Percentiles rank a stretch among this genome's conserved stretches.
Evolutionary conservation across 805 yeast genomes (phyloP).

Genomic region (Metschnikowia vanudenii): DNA sequence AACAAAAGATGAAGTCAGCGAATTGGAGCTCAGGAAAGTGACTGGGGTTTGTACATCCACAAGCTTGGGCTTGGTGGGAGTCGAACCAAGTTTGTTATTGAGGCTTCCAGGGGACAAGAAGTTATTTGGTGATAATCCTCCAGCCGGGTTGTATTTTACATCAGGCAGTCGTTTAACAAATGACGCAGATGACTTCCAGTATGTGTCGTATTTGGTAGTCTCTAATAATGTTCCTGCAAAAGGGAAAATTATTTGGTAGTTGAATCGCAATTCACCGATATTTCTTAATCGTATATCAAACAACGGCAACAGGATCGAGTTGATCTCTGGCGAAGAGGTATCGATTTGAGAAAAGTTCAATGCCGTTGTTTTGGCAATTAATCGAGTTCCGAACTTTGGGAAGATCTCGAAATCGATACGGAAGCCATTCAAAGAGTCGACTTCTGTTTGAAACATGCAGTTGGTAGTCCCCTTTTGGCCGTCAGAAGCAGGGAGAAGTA

Average conservation of each 20-base stretch:
- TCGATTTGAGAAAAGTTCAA: constrained; percentile 49
- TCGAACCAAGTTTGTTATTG: constrained; percentile 13
- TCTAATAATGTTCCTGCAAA: constrained; percentile 81
- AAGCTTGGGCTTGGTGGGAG: constrained; percentile 18
- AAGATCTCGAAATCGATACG: constrained; percentile 83
- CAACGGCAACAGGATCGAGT: constrained; percentile 59
- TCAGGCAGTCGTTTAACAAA: constrained; percentile 37
- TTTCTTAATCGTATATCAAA: constrained; percentile 78
- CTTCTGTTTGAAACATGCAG: constrained; percentile 80
- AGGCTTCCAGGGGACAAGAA: constrained; percentile 37
- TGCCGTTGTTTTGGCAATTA: constrained; percentile 86
- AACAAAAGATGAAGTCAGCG: constrained; percentile 58
- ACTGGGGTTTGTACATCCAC: constrained; percentile 11
- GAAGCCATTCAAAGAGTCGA: constrained; percentile 60
- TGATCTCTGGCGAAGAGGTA: constrained; percentile 40
- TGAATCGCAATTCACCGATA: constrained; percentile 76
- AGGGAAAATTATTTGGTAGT: constrained; percentile 85
- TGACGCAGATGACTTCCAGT: constrained; percentile 87
- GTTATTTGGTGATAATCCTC: constrained; percentile 42
- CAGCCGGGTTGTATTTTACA: constrained; percentile 34
- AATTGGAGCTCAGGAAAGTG: constrained; percentile 18
- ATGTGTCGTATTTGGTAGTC: constrained; percentile 89
- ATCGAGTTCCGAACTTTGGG: constrained; percentile 91
- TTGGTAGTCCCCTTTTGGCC: constrained; percentile 46
- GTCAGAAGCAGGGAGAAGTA: constrained; percentile 74